phyloP scores from a whole-genome alignment of 2,329 filamentous ascomycete species.

The Claviceps humidiphila region DNA sequence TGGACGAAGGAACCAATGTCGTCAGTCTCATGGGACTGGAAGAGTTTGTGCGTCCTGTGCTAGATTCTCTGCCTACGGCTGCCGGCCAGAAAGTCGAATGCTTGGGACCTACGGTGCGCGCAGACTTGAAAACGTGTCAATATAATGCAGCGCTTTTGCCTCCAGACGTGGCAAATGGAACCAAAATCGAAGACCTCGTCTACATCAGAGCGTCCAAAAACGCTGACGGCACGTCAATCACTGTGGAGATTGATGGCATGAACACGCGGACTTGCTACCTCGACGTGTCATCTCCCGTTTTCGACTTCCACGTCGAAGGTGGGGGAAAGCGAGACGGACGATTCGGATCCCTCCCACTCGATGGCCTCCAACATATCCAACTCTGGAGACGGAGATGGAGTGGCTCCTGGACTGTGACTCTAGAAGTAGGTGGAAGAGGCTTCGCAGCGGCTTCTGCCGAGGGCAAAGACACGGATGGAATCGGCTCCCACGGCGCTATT shows the following conservation, averaged over 20 bases:
- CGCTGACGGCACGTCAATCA: constrained; percentile 34
- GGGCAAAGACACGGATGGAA: neutral
- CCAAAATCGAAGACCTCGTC: constrained; percentile 43
- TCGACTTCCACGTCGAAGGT: constrained; percentile 49
- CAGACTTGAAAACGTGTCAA: constrained; percentile 46
- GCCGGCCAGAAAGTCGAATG: constrained; percentile 48
- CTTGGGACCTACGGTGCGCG: constrained; percentile 21
- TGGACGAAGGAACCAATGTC: constrained; percentile 56
- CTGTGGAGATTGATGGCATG: constrained; percentile 52
- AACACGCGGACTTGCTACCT: constrained; percentile 73
- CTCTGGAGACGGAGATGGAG: constrained; percentile 77
- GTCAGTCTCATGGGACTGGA: constrained; percentile 58
- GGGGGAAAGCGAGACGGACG: constrained; percentile 46
- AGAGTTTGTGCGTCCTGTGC: constrained; percentile 52
- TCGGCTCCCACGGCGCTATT: neutral
- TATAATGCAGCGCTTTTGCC: constrained; percentile 50
- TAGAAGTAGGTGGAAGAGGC: constrained; percentile 13
- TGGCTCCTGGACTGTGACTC: constrained; percentile 54
- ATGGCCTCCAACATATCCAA: constrained; percentile 54
- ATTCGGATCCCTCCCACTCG: constrained; percentile 49
- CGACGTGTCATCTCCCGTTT: constrained; percentile 55
- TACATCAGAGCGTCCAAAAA: constrained; percentile 33
- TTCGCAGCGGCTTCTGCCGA: neutral
- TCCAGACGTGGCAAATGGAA: constrained; percentile 45
- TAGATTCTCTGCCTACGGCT: constrained; percentile 57